Evolutionary conservation across 192 early-diverging fungal species (phyloP), one percentile per base, ranked within the genome.

Genomic region (Entomortierella beljakovae): DNA sequence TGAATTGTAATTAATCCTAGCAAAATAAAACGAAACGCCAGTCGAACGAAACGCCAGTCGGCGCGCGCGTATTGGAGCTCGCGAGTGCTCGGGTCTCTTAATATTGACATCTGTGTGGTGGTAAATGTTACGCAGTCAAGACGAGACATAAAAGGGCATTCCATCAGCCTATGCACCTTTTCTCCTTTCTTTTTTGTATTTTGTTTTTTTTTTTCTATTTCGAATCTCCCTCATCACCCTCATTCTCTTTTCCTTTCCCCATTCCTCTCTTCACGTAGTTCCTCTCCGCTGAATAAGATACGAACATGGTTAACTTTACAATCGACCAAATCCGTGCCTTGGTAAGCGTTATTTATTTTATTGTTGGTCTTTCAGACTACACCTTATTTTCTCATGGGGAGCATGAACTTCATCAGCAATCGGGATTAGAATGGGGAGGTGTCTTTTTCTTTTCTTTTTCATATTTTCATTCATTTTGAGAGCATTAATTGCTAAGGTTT

Each of bases 231-330:
- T 64, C 42, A 56, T 62, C 52, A 57, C 46, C 55, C 43, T 71
- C 61, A 53, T 53, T 49, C 68, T 52, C 49, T 53, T 50, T 57
- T 25, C 46, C 67, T 28, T 54, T 64, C 61, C 53, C 40, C 52
- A 35, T 56, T 56, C 59, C 43, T 53, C 40, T 32, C 57, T 64
- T 64, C 43, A 62, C 70, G 59, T 61, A 70, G 37, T 35, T 50
- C 70, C 61, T 57, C 38, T 22, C 68, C 59, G 48, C 31, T 57
- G 37, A 64, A 70, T 35, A 61, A 70, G 50, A 67, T 52, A 68
- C 75, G 61, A 79, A n/a, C 67, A 79, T 79, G 75, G 75, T 79
- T 79, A 79, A 79, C 75, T 79, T 79, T 52, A 79, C 75, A 51
- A 70, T 79, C 68, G 75, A 79, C 67, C 75, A 79, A 70, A 79